Evolutionary conservation across 371 early-diverging fungal genomes (phyloP).

Genomic region (Umbelopsis sp.): DNA sequence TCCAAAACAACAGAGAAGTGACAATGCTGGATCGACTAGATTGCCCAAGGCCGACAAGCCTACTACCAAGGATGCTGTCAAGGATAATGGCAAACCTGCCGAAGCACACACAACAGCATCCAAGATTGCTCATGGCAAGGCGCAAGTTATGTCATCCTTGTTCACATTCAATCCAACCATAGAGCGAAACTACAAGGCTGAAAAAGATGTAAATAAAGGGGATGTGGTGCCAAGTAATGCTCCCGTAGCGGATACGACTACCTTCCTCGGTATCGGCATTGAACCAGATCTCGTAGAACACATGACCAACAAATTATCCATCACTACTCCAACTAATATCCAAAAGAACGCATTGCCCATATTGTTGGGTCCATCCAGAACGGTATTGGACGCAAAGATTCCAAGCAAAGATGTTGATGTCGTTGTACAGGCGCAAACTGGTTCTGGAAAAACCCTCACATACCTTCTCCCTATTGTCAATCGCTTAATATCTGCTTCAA

Average conservation of each 20-base stretch:
- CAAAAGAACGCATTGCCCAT: constrained; percentile 74
- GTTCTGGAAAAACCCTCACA: constrained; percentile 98
- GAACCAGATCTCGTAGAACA: constrained; percentile 66
- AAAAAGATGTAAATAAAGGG: constrained; percentile 36
- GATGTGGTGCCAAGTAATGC: constrained; percentile 59
- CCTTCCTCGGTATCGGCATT: constrained; percentile 80
- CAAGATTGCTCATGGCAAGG: constrained; percentile 53
- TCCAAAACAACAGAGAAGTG: background rate
- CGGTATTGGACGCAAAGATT: constrained; percentile 30
- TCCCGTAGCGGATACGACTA: constrained; percentile 50
- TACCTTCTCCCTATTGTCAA: constrained; percentile 89
- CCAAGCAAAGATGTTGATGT: constrained; percentile 70
- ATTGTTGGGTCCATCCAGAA: constrained; percentile 53
- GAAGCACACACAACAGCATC: constrained; percentile 35
- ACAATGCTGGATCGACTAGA: constrained; percentile 9
- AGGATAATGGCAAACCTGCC: constrained; percentile 23
- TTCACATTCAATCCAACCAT: constrained; percentile 60
- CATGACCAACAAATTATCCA: constrained; percentile 64
- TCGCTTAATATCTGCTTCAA: constrained; percentile 46
- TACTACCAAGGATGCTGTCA: constrained; percentile 11
- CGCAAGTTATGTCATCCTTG: constrained; percentile 60
- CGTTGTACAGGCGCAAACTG: constrained; percentile 95
- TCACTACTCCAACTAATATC: constrained; percentile 71
- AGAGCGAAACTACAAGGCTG: constrained; percentile 34
- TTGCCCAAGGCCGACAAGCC: background rate